Evolutionary conservation across 2,329 filamentous ascomycete species (phyloP), one percentile per base, ranked within the genome.

Genomic region (Colletotrichum destructivum): DNA sequence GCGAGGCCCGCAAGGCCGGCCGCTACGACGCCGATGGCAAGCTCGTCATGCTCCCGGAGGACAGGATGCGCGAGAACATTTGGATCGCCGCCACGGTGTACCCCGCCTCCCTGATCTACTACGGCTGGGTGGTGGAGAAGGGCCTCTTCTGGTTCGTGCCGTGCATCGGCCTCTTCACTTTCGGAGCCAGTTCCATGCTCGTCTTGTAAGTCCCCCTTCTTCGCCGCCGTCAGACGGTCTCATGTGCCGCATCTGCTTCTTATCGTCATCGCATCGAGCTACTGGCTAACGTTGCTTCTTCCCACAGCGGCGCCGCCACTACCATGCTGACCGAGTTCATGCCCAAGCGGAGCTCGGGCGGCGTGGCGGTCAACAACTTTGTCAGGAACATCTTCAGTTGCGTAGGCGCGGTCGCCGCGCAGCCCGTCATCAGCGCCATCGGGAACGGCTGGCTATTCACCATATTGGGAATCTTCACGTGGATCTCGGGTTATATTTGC

Each of bases 271-370:
- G 35, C 31, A 6, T 4, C 44, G 49, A 26, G 23, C n/a, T 26
- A 38, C 35, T 9, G 47, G 51, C 75, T 78, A 71, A 76, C 60
- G 38, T 21, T 16, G 0, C 46, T 31, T 52, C 13, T 35, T 35
- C 18, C 23, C 12, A 8, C 23, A 84, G 83, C 81, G 88, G 89
- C 60, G 88, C 90, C 75, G 86, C 89, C 0, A 95, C 93, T 0
- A 96, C 94, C 0, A 95, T 96, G 92, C 84, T 96, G 75, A 96
- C 94, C 0, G 94, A 96, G 78, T 95, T 96, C 78, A 92, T 96
- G 86, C 93, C 93, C 16, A 87, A 89, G 52, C 87, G 88, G 73
- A 92, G 91, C 61, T 93, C 90, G 4, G 89, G 89, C 13, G 93
- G 93, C 1, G 92, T 96, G 3, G 94, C 94, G 0, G 85, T 95